Evolutionary conservation across 768 basidiomycete species (phyloP).

Genomic region (Amanita inopinata): DNA sequence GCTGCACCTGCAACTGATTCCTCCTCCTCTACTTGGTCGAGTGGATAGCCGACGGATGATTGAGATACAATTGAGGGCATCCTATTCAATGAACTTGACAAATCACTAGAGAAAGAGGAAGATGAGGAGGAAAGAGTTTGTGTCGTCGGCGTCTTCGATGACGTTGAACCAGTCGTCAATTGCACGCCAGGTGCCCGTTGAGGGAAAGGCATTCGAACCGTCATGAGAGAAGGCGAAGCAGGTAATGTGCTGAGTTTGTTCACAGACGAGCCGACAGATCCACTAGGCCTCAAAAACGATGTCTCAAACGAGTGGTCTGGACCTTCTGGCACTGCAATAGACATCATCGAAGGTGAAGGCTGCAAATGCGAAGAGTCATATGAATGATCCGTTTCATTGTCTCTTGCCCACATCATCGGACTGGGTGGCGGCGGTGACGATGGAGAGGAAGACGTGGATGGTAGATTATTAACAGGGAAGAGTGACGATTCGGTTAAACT

Average conservation of each 20-base stretch:
- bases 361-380: constrained; percentile 71
- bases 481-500: constrained; percentile 19
- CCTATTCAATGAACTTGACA: constrained; percentile 25
- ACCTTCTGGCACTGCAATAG: constrained; percentile 47
- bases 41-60: constrained; percentile 31
- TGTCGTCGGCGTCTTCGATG: constrained; percentile 21
- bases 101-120: constrained; percentile 19
- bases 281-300: constrained; percentile 60
- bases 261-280: constrained; percentile 33
- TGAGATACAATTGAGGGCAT: constrained; percentile 32
- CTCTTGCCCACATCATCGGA: constrained; percentile 44
- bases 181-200: constrained; percentile 1
- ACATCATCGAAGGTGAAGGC: constrained; percentile 56
- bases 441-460: constrained; percentile 24
- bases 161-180: constrained; percentile 16
- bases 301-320: constrained; percentile 64
- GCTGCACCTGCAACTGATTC: constrained; percentile 11
- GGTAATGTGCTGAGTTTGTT: constrained; percentile 18
- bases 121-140: constrained; percentile 26
- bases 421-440: constrained; percentile 21
- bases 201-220: constrained; percentile 30
- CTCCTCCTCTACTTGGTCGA: constrained; percentile 18
- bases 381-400: constrained; percentile 43
- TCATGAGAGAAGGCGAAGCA: constrained; percentile 24
- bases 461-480: constrained; percentile 32